Evolutionary conservation across 2,329 filamentous ascomycete genomes (phyloP).

Genomic region (Colletotrichum coccodes): DNA sequence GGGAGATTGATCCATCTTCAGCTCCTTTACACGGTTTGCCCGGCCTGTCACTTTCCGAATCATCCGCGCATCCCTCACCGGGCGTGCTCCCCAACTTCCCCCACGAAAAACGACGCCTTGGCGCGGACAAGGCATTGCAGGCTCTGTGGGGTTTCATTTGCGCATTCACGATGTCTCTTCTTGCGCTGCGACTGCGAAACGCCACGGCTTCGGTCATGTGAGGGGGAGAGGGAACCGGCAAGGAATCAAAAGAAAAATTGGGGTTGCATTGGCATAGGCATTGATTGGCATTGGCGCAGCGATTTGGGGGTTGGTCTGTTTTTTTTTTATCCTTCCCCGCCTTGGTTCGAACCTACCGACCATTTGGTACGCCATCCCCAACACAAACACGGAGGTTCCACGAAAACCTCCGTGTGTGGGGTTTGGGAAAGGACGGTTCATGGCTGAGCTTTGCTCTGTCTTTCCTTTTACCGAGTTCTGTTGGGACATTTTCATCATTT

Average conservation of each 20-base stretch:
- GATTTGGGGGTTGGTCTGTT: constrained; percentile 10
- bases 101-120: constrained; percentile 5
- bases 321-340: background rate
- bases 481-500: background rate
- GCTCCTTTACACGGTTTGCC: background rate
- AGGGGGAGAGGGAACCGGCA: background rate
- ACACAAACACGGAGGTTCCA: constrained; percentile 19
- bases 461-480: background rate
- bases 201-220: constrained; percentile 24
- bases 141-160: constrained; percentile 17
- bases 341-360: constrained; percentile 4
- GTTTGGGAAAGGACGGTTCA: background rate
- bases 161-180: constrained; percentile 6
- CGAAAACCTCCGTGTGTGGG: constrained; percentile 13
- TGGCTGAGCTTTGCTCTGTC: background rate
- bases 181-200: constrained; percentile 5
- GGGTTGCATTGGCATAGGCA: constrained; percentile 31
- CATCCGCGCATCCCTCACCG: constrained; percentile 8
- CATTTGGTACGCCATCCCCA: constrained; percentile 24
- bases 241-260: constrained; percentile 19
- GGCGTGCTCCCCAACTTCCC: background rate
- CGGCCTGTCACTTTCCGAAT: constrained; percentile 14
- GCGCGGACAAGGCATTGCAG: constrained; percentile 6
- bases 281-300: constrained; percentile 28
- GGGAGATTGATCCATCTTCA: constrained; percentile 2